phyloP scores from a whole-genome alignment of 31 red algal species.

The Asparagopsis taxiformis region DNA sequence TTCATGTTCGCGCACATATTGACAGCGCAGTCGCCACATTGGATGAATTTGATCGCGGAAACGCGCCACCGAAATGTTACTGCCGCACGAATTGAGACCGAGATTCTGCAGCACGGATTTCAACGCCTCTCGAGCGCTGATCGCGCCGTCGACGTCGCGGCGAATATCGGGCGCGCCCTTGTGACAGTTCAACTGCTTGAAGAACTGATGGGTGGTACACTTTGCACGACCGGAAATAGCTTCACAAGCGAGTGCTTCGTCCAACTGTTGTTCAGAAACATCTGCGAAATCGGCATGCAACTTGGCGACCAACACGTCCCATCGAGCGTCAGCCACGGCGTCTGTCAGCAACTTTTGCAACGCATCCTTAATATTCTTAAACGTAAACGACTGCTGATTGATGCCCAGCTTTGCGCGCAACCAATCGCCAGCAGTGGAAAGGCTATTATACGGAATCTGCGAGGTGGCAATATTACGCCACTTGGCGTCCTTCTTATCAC shows the following conservation, averaged over 20 bases:
- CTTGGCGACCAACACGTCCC: conserved; percentile 20
- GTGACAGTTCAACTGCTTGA: conserved; percentile 49
- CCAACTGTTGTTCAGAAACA: conserved; percentile 10
- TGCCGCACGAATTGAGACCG: conserved; percentile 18
- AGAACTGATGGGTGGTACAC: conserved; percentile 22
- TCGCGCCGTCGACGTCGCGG: conserved; percentile 51
- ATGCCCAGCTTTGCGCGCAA: conserved; percentile 16
- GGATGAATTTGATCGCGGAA: conserved; percentile 47
- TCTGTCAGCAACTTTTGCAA: conserved; percentile 37
- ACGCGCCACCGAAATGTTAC: conserved; percentile 14
- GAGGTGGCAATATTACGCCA: conserved; percentile 53
- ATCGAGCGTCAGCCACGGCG: conserved; percentile 29
- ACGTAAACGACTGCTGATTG: conserved; percentile 3
- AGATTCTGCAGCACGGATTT: conserved; percentile 26
- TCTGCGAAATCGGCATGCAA: conserved; percentile 6
- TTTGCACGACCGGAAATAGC: conserved; percentile 32
- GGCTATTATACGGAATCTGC: conserved; percentile 38
- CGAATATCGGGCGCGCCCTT: conserved; percentile 66
- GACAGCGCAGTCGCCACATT: conserved; percentile 39
- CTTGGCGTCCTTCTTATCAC: conserved; percentile 25
- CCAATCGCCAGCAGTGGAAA: conserved; percentile 42
- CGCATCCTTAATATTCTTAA: conserved; percentile 50
- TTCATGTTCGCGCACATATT: conserved; percentile 25
- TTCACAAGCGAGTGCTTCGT: conserved; percentile 38
- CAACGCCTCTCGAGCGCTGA: conserved; percentile 36